Conservation (phyloP, 2,329 filamentous ascomycete genomes). For the Intubia oerlemansii region DNA sequence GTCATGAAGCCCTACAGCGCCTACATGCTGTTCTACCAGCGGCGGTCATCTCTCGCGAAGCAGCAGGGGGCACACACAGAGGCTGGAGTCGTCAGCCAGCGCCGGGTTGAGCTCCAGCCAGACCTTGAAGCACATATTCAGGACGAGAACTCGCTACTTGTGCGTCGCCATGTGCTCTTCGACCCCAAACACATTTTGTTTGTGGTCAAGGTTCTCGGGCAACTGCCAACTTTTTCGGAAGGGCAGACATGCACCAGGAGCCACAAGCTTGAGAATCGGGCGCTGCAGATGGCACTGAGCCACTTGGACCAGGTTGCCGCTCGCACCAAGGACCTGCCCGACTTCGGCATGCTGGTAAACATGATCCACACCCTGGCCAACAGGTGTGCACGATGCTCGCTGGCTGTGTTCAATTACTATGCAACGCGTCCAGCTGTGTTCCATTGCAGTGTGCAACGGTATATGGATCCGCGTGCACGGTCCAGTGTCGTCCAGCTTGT, state of each 20-base stretch:
- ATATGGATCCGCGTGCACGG: slow-evolving; percentile 34
- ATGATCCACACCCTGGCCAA: slow-evolving; percentile 24
- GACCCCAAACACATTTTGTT: slow-evolving; percentile 52
- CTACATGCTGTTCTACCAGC: slow-evolving; percentile 96
- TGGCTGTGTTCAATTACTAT: slow-evolving; percentile 41
- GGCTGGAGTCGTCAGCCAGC: too few relatives aligned
- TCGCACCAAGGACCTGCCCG: slow-evolving; percentile 44
- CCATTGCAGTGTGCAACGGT: slow-evolving; percentile 42
- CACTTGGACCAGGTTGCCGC: slow-evolving; percentile 60
- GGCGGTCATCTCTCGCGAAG: slow-evolving; percentile 40
- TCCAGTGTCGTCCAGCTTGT: slow-evolving; percentile 28
- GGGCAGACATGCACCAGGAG: slow-evolving; percentile 25
- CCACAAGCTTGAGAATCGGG: slow-evolving; percentile 23
- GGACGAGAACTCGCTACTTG: slow-evolving; percentile 48
- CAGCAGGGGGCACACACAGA: slow-evolving; percentile 29
- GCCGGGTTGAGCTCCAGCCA: too few relatives aligned
- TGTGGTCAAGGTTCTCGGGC: slow-evolving; percentile 37
- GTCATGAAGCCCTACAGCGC: slow-evolving; percentile 76
- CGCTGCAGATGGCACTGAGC: slow-evolving; percentile 32
- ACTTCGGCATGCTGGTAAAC: slow-evolving; percentile 28
- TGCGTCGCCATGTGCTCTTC: slow-evolving; percentile 61
- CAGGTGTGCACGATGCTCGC: slow-evolving; percentile 31
- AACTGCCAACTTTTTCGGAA: slow-evolving; percentile 24
- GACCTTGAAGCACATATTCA: slow-evolving; percentile 30
- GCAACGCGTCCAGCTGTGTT: slow-evolving; percentile 30